Base-by-base conservation (phyloP, 2,329 filamentous ascomycete species). In the Byssothecium circinans region DNA sequence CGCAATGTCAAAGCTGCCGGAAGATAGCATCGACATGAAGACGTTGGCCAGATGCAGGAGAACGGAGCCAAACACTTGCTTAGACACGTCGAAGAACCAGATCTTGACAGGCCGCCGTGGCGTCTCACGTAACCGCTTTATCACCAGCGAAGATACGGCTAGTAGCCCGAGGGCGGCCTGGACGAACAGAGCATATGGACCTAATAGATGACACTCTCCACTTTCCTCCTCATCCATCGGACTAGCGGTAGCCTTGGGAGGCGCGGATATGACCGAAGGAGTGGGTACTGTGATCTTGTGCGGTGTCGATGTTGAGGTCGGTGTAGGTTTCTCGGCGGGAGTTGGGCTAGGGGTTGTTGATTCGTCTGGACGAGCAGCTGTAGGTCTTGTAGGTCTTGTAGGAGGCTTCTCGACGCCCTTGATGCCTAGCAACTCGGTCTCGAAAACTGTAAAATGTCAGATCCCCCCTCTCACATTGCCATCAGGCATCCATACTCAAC, bases 31-130 rank as follows among this genome's bases (percentile, higher is more conserved):
- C 38, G 90, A 95, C 87, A 99, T 95, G 71, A 96, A 84, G 43
- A 99, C 80, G 68, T 99, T 99, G 58, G 91, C 89, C 36, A 92
- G 79, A 74, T 99, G 94, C 27, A 96, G 84, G 69, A 99, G 80
- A 37, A 91, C 86, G 23, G 91, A 95, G 18, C 94, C 94, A 64
- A 97, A 88, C 44, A 99, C 90, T 77, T 99, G 94, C 77, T 99
- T 99, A 25, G 90, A 95, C 19, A 86, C 94, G 68, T 99, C 94
- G 70, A 97, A 99, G 71, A 89, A 91, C 92, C 94, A 99, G 57
- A 99, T 91, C 79, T 95, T 95, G 65, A 97, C 67, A 1, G 92
- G 92, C 45, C 94, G 82, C 69, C 96, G 92, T 1, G 94, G 92
- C 47, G 89, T 81, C 74, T 99, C 94, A 56, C 89, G 83, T 84